A percentile compares a stretch with the other conserved stretches of the same genome.
Evolutionary conservation across 2,329 filamentous ascomycete genomes (phyloP).

Genomic region (Arachnomyces sp.): DNA sequence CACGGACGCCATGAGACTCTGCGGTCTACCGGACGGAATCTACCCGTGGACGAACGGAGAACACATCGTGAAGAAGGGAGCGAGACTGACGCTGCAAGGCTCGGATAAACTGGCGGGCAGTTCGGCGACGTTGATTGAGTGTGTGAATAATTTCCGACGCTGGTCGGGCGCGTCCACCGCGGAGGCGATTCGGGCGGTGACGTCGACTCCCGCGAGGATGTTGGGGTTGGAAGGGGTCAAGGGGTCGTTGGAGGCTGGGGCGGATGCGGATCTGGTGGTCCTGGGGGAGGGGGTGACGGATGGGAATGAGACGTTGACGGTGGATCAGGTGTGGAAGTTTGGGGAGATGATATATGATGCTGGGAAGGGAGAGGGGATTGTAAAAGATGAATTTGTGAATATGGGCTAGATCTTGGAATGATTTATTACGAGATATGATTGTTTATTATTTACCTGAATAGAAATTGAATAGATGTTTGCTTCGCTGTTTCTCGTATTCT

Average conservation of each 20-base stretch:
- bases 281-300: constrained; percentile 26
- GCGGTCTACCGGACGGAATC: constrained; percentile 72
- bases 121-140: constrained; percentile 37
- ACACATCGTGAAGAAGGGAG: constrained; percentile 53
- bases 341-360: constrained; percentile 33
- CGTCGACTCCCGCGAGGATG: constrained; percentile 32
- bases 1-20: constrained; percentile 84
- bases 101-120: constrained; percentile 72
- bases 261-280: constrained; percentile 37
- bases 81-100: constrained; percentile 66
- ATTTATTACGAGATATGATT: neutral
- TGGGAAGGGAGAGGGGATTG: constrained; percentile 17
- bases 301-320: constrained; percentile 21
- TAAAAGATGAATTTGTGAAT: neutral
- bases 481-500: too few relatives aligned
- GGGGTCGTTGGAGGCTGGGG: constrained; percentile 31
- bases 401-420: too few relatives aligned
- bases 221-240: constrained; percentile 32
- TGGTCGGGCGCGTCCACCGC: constrained; percentile 34
- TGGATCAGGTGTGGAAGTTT: constrained; percentile 39
- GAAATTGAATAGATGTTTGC: constrained; percentile 8
- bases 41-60: constrained; percentile 79
- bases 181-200: constrained; percentile 33
- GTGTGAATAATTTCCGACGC: constrained; percentile 37
- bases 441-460: neutral